Evolutionary conservation across 495 filamentous ascomycete species (phyloP).

Genomic region (Filosporella fistucella): DNA sequence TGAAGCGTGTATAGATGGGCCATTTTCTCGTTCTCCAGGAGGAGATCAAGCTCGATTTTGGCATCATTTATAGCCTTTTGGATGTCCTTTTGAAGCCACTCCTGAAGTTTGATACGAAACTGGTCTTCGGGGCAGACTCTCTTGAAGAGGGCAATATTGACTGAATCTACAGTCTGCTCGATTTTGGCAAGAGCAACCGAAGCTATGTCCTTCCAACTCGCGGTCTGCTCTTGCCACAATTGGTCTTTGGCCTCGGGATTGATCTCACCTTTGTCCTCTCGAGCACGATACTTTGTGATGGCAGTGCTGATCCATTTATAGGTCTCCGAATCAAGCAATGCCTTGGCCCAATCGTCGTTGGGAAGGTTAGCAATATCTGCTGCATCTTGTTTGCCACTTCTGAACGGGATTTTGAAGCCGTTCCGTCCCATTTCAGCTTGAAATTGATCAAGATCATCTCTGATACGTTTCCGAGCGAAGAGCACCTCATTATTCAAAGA

Average conservation of each 20-base stretch:
- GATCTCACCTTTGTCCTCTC: conserved; percentile 1
- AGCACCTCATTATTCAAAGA: not conserved
- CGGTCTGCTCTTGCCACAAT: conserved; percentile 6
- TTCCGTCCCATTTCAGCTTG: not conserved
- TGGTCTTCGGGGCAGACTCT: conserved; percentile 4
- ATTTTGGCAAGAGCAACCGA: not conserved
- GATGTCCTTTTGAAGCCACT: conserved; percentile 4
- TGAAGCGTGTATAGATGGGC: conserved; percentile 2
- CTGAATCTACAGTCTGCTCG: conserved; percentile 1
- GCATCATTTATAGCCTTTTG: not conserved
- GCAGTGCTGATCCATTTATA: conserved; percentile 5
- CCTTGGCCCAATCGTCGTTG: not conserved
- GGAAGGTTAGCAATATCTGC: not conserved
- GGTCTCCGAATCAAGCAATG: not conserved
- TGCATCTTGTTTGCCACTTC: not conserved
- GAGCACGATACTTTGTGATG: conserved; percentile 2
- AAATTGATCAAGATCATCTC: conserved; percentile 5
- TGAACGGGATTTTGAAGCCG: not conserved
- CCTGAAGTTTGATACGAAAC: not conserved
- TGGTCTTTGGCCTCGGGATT: conserved; percentile 8
- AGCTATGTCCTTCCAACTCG: conserved; percentile 1
- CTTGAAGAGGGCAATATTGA: conserved; percentile 1
- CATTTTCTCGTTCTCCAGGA: not conserved
- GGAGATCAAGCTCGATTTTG: not conserved
- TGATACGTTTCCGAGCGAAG: conserved; percentile 9